Percentiles rank a stretch among this genome's conserved stretches.
phyloP scores from a whole-genome alignment of 2,329 filamentous ascomycete genomes.

The Calonectria montana region DNA sequence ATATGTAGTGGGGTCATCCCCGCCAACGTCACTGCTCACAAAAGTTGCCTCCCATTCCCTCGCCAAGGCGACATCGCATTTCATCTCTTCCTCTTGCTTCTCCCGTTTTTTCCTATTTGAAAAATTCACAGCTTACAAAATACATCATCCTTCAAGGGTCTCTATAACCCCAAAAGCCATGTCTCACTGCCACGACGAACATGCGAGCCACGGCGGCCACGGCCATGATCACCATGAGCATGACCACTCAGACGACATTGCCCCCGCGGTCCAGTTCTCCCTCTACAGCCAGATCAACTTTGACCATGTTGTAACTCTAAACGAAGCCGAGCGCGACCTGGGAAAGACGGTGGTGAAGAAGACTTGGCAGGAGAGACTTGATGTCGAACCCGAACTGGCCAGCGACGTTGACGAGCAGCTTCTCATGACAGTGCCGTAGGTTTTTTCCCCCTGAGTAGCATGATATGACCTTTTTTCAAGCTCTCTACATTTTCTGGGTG shows the following conservation, averaged over 20 bases:
- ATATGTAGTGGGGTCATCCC: constrained; percentile 5
- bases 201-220: constrained; percentile 63
- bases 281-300: constrained; percentile 95
- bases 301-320: constrained; percentile 84
- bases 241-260: constrained; percentile 92
- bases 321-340: constrained; percentile 77
- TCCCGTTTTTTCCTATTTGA: neutral
- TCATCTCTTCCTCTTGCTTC: neutral
- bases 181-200: constrained; percentile 65
- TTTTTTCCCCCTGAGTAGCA: constrained; percentile 26
- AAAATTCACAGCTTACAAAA: neutral
- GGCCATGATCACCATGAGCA: constrained; percentile 71
- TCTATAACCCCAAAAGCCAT: constrained; percentile 35
- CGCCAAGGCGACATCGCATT: constrained; percentile 18
- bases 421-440: constrained; percentile 90
- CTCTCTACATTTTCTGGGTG: neutral
- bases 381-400: constrained; percentile 77
- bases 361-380: constrained; percentile 86
- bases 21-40: constrained; percentile 34
- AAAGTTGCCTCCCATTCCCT: constrained; percentile 22
- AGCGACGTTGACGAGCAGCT: constrained; percentile 94
- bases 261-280: constrained; percentile 88
- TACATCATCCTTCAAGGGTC: neutral
- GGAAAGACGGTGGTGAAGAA: constrained; percentile 86
- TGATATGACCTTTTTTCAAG: neutral